Evolutionary conservation across 139 green algal genomes (phyloP).

Genomic region (Microglena sp.): DNA sequence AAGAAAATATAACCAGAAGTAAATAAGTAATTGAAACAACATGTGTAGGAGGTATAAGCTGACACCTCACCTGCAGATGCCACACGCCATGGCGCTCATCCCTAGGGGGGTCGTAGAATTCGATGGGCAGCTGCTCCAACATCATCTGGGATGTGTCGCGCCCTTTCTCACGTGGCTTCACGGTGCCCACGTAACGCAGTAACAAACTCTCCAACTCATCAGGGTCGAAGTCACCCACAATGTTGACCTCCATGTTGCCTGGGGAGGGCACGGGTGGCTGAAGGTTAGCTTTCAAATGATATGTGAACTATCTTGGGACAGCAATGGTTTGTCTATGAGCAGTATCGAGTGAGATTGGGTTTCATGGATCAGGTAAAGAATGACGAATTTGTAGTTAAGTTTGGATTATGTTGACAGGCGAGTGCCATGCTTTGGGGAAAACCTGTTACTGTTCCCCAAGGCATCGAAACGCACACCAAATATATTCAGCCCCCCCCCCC

Average conservation of each 20-base stretch:
- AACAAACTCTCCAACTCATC: conserved; percentile 59
- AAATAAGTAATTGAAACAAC: not conserved
- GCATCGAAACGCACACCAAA: too few relatives aligned
- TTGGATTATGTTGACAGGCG: too few relatives aligned
- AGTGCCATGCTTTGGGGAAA: too few relatives aligned
- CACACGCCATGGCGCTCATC: conserved; percentile 43
- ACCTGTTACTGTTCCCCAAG: too few relatives aligned
- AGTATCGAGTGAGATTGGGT: not conserved
- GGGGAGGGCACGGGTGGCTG: not conserved
- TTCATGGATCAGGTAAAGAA: not conserved
- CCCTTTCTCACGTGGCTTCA: too few relatives aligned
- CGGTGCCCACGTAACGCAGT: conserved; percentile 64
- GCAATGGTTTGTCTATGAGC: not conserved
- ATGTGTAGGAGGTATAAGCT: not conserved
- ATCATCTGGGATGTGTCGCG: too few relatives aligned
- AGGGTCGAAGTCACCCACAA: conserved; percentile 90
- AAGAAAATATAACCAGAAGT: too few relatives aligned
- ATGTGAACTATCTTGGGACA: too few relatives aligned
- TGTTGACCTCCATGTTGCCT: conserved; percentile 55
- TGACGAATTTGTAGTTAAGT: too few relatives aligned
- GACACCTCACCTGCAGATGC: conserved; percentile 50
- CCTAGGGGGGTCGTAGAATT: conserved; percentile 26
- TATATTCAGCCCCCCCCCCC: too few relatives aligned
- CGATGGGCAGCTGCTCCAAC: conserved; percentile 18
- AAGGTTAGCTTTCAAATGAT: too few relatives aligned